These are phyloP conservation scores for Sisymbrium altissimum DNA, from an alignment of 345 rosid species.

Conservation along the genomic window DNA sequence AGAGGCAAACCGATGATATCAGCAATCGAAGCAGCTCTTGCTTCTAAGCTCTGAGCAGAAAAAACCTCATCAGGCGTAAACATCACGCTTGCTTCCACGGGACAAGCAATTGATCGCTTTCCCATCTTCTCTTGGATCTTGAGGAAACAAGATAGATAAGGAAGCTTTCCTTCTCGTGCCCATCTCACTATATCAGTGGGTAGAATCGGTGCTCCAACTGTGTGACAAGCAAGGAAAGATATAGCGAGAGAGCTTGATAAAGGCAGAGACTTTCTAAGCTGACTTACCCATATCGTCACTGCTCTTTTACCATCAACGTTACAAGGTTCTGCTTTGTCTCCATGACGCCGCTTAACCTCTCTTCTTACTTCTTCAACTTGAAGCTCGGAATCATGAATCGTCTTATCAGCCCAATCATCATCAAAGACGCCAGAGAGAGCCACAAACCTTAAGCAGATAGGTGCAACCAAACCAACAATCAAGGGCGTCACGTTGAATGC, in stretches of 20 bases:
- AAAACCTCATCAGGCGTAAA: conserved; percentile 51
- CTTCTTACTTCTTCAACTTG: conserved; percentile 37
- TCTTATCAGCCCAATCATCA: conserved; percentile 51
- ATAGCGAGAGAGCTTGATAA: conserved; percentile 59
- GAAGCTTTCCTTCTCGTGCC: conserved; percentile 71
- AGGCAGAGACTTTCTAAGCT: conserved; percentile 51
- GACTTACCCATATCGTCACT: conserved; percentile 57
- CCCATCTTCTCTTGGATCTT: conserved; percentile 56
- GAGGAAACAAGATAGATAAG: conserved; percentile 57
- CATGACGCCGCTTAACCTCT: not conserved
- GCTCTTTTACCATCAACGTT: conserved; percentile 59
- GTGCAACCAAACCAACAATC: conserved; percentile 55
- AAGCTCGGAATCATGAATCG: conserved; percentile 39
- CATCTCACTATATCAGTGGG: conserved; percentile 69
- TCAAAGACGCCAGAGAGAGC: conserved; percentile 46
- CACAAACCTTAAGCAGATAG: conserved; percentile 55
- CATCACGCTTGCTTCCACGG: conserved; percentile 57
- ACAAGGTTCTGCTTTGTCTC: conserved; percentile 42
- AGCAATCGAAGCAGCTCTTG: conserved; percentile 59
- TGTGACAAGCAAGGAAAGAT: conserved; percentile 71
- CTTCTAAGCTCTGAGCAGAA: conserved; percentile 56
- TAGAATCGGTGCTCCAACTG: conserved; percentile 60
- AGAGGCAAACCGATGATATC: conserved; percentile 58
- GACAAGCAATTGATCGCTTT: conserved; percentile 51
- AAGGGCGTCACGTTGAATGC: conserved; percentile 55